Evolutionary conservation across 148 eudicot species (phyloP).

Genomic region (Rhododendron ferrugineum): DNA sequence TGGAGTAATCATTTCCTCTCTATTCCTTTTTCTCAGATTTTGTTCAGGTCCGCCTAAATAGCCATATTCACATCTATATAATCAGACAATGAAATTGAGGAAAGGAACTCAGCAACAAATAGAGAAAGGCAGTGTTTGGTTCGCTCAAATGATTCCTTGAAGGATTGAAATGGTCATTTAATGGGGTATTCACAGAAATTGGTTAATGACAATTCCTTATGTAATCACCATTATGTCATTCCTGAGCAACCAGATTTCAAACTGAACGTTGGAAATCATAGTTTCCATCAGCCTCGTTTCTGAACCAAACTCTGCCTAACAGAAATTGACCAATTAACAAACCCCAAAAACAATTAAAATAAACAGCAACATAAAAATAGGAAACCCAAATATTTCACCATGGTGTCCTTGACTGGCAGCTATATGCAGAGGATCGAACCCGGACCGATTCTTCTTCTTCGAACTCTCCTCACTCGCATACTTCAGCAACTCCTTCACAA

Average conservation of each 20-base stretch:
- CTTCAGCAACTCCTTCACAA: conserved; percentile 62
- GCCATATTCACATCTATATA: not conserved
- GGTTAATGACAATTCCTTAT: not conserved
- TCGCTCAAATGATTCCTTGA: not conserved
- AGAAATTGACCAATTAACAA: not conserved
- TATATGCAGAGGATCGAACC: conserved; percentile 64
- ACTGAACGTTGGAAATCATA: not conserved
- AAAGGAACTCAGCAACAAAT: not conserved
- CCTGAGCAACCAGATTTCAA: not conserved
- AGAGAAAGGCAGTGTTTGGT: not conserved
- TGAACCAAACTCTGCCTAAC: not conserved
- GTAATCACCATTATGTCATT: not conserved
- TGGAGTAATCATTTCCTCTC: not conserved
- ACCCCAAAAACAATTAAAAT: not conserved
- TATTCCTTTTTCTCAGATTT: not conserved
- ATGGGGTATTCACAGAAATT: not conserved
- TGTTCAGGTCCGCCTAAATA: not conserved
- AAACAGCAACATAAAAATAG: not conserved
- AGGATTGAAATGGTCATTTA: not conserved
- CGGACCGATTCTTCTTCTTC: conserved; percentile 48
- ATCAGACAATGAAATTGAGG: not conserved
- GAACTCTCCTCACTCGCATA: conserved; percentile 52
- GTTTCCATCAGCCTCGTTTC: not conserved
- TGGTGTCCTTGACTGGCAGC: conserved; percentile 75
- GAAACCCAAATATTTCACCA: conserved; percentile 30